A percentile compares a stretch with the other conserved stretches of the same genome.
These are phyloP conservation scores for Pterocarpus macrocarpus DNA, from an alignment of 306 rosid genomes.

Conservation along the genomic window DNA sequence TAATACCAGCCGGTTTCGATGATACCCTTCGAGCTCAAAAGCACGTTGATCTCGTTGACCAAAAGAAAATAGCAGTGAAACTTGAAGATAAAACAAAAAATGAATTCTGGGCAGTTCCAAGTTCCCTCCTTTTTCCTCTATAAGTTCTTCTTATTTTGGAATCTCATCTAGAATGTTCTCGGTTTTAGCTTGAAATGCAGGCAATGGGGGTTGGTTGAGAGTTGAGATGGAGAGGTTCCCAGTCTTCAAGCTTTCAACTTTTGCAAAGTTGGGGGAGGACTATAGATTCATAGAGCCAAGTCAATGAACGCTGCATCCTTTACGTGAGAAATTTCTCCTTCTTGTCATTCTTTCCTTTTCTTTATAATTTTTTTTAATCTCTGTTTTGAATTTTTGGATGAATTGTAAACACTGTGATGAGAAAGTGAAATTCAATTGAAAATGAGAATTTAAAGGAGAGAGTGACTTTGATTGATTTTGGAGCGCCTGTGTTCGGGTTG, in stretches of 20 bases:
- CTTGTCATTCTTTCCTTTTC: neutral
- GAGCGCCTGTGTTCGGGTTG: no score
- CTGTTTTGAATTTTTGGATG: neutral
- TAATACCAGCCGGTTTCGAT: neutral
- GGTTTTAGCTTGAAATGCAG: slow-evolving; percentile 6
- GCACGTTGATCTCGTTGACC: slow-evolving; percentile 41
- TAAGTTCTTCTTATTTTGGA: neutral
- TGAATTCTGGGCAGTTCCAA: slow-evolving; percentile 11
- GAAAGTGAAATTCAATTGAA: slow-evolving; percentile 8
- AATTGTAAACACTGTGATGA: neutral
- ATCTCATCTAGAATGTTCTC: slow-evolving; percentile 14
- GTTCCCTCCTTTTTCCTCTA: neutral
- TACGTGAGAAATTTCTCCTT: slow-evolving; percentile 15
- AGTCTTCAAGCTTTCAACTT: neutral
- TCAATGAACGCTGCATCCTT: neutral
- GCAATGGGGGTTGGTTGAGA: neutral
- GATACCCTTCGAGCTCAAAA: slow-evolving; percentile 26
- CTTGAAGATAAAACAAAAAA: slow-evolving; percentile 3
- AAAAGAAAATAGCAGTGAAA: slow-evolving; percentile 2
- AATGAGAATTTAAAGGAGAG: neutral
- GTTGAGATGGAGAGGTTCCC: neutral
- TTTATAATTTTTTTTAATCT: neutral
- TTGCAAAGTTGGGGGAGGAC: neutral
- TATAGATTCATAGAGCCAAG: neutral
- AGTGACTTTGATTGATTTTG: neutral